These are phyloP conservation scores for Aspergillus sp. DNA, from an alignment of 2,329 filamentous ascomycete genomes.

Conservation along the genomic window DNA sequence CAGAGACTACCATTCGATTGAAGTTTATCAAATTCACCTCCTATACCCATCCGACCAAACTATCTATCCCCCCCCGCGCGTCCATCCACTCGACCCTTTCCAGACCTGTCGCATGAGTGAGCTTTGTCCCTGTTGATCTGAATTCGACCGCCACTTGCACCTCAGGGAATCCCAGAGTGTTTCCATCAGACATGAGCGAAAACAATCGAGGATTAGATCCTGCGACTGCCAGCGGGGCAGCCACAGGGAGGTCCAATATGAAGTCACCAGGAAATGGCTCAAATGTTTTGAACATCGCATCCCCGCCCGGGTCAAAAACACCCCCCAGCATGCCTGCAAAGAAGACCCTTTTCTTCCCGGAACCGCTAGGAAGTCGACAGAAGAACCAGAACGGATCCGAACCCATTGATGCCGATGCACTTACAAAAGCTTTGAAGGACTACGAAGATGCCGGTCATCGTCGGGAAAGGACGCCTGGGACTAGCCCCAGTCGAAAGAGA, in stretches of 20 bases:
- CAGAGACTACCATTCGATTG: too few relatives aligned
- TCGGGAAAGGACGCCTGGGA: slow-evolving; percentile 58
- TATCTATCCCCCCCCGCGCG: too few relatives aligned
- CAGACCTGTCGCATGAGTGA: slow-evolving; percentile 16
- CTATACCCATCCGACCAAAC: too few relatives aligned
- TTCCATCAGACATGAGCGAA: slow-evolving; percentile 16
- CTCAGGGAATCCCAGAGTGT: slow-evolving; percentile 2
- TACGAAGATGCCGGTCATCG: slow-evolving; percentile 56
- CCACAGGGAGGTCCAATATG: slow-evolving; percentile 11
- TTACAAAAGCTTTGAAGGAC: slow-evolving; percentile 58
- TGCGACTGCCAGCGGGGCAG: slow-evolving; percentile 14
- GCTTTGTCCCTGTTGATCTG: slow-evolving; percentile 5
- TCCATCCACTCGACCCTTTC: slow-evolving; percentile 4
- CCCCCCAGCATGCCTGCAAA: slow-evolving; percentile 50
- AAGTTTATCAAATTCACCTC: too few relatives aligned
- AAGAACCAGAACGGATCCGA: slow-evolving; percentile 39
- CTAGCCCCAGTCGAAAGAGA: slow-evolving; percentile 65
- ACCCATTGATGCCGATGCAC: slow-evolving; percentile 54
- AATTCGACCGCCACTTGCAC: slow-evolving; percentile 12
- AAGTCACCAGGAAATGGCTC: slow-evolving; percentile 16
- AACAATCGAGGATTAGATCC: slow-evolving; percentile 12
- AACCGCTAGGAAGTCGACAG: slow-evolving; percentile 19
- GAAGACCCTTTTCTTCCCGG: slow-evolving; percentile 40
- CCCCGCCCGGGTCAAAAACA: slow-evolving; percentile 57
- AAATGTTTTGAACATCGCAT: slow-evolving; percentile 29